These are phyloP conservation scores for Dorcoceras hygrometricum DNA, from an alignment of 257 asterid genomes.

Conservation along the genomic window DNA sequence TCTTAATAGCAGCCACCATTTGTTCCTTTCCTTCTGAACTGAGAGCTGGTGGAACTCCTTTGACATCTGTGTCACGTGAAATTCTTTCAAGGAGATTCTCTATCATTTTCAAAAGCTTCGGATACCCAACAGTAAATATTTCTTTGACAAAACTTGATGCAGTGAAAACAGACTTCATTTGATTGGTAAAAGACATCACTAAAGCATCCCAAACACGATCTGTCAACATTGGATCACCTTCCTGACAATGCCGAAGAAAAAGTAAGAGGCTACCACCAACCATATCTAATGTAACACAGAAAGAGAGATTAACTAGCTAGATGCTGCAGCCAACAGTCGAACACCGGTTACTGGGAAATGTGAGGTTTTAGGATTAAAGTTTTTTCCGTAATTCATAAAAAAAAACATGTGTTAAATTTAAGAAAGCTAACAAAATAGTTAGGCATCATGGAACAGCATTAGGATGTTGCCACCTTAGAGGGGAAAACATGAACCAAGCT, in stretches of 20 bases:
- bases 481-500: not conserved
- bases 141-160: conserved; percentile 96
- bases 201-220: conserved; percentile 95
- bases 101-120: conserved; percentile 74
- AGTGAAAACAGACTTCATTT: conserved; percentile 90
- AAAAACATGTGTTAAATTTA: not conserved
- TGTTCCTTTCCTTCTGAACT: conserved; percentile 81
- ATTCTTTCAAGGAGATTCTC: conserved; percentile 91
- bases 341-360: not conserved
- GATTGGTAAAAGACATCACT: conserved; percentile 85
- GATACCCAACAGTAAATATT: conserved; percentile 86
- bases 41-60: conserved; percentile 94
- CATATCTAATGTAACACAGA: not conserved
- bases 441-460: not conserved
- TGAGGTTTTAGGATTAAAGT: not conserved
- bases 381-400: not conserved
- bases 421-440: not conserved
- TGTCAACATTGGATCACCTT: conserved; percentile 81
- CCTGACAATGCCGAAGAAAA: conserved; percentile 47
- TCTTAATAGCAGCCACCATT: conserved; percentile 67
- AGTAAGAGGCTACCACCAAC: conserved; percentile 21
- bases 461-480: not conserved
- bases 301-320: not conserved
- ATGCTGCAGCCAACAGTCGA: not conserved
- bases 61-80: conserved; percentile 96